phyloP scores from a whole-genome alignment of 225 moss, liverwort and hornwort species.

The Lunularia cruciata region DNA sequence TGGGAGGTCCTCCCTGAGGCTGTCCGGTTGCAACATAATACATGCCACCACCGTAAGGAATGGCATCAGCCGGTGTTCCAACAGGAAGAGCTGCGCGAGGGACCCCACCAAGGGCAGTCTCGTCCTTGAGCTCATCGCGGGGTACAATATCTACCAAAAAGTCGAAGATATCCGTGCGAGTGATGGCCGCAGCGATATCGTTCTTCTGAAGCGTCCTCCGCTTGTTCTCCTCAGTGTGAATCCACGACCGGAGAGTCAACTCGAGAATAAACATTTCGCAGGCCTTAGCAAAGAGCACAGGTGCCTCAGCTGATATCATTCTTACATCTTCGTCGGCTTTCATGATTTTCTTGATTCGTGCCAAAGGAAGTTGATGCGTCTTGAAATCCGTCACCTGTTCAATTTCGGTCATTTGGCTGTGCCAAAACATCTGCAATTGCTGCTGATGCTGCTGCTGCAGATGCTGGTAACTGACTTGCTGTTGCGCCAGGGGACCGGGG shows the following conservation, averaged over 20 bases:
- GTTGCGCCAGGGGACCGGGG: slow-evolving; percentile 73
- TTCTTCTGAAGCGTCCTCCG: slow-evolving; percentile 67
- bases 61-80: slow-evolving; percentile 56
- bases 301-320: slow-evolving; percentile 73
- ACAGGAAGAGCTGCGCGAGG: slow-evolving; percentile 75
- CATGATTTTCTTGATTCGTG: slow-evolving; percentile 96
- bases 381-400: slow-evolving; percentile 90
- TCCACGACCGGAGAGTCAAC: slow-evolving; percentile 67
- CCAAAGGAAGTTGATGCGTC: slow-evolving; percentile 89
- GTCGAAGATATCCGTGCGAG: slow-evolving; percentile 63
- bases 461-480: slow-evolving; percentile 90
- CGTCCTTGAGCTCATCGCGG: slow-evolving; percentile 82
- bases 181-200: slow-evolving; percentile 66
- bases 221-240: slow-evolving; percentile 73
- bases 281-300: slow-evolving; percentile 66
- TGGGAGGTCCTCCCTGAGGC: slow-evolving; percentile 63
- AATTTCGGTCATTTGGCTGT: slow-evolving; percentile 90
- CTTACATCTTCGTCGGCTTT: slow-evolving; percentile 73
- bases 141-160: slow-evolving; percentile 72
- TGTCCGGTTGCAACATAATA: slow-evolving; percentile 57
- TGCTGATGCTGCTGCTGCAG: slow-evolving; percentile 87
- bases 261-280: slow-evolving; percentile 74
- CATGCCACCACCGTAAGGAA: slow-evolving; percentile 69
- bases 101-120: slow-evolving; percentile 61
- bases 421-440: slow-evolving; percentile 93